phyloP scores from a whole-genome alignment of 257 asterid species.

The Fraxinus americana region DNA sequence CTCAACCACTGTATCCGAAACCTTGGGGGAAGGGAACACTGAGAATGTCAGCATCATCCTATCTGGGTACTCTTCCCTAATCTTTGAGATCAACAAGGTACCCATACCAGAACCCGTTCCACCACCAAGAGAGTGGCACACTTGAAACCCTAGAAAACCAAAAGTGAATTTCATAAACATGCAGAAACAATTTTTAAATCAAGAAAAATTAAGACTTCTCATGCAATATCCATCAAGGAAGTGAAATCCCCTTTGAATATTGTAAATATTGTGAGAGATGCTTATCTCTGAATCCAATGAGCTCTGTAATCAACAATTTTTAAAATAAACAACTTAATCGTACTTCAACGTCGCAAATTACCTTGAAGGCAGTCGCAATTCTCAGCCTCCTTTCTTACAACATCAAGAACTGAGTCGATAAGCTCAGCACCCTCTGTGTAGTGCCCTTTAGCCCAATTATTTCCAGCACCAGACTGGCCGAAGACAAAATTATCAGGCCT shows the following conservation, averaged over 20 bases:
- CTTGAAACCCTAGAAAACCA: background rate
- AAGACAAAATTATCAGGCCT: constrained; percentile 9
- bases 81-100: constrained; percentile 8
- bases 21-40: constrained; percentile 10
- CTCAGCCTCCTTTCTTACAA: constrained; percentile 22
- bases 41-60: constrained; percentile 9
- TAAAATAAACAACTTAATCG: background rate
- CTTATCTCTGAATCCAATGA: background rate
- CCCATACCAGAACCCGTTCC: constrained; percentile 12
- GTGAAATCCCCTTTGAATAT: background rate
- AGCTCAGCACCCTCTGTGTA: constrained; percentile 11
- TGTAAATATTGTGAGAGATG: background rate
- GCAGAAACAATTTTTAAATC: background rate
- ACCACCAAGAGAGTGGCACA: constrained; percentile 8
- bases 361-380: constrained; percentile 18
- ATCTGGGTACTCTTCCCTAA: constrained; percentile 4
- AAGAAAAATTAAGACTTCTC: background rate
- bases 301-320: background rate
- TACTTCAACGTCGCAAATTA: background rate
- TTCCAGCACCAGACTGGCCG: constrained; percentile 9
- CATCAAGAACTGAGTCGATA: constrained; percentile 7
- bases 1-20: constrained; percentile 4
- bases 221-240: background rate
- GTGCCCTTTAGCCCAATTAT: constrained; percentile 11
- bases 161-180: background rate